phyloP scores from a whole-genome alignment of 1,284 basidiomycete genomes.

The Trichosporon ovoides region DNA sequence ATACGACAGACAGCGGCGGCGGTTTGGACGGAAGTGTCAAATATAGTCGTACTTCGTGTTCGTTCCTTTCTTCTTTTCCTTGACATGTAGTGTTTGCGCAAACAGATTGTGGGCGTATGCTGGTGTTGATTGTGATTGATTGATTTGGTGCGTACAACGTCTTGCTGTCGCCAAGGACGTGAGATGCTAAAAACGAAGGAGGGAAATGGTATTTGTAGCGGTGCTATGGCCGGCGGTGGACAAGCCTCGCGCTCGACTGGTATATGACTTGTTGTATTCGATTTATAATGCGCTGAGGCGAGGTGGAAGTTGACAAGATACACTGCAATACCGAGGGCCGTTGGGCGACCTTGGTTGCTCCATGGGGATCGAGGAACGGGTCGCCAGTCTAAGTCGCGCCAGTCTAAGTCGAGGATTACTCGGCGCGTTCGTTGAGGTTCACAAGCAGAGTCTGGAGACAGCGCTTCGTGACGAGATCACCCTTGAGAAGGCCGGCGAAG shows the following conservation, averaged over 20 bases:
- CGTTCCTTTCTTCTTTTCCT: background rate
- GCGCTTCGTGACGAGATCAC: constrained; percentile 92
- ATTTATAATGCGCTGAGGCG: constrained; percentile 3
- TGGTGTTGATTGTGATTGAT: constrained; percentile 4
- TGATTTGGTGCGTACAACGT: constrained; percentile 2
- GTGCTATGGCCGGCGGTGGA: background rate
- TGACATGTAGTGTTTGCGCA: constrained; percentile 3
- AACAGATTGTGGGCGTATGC: constrained; percentile 2
- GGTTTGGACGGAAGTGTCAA: background rate
- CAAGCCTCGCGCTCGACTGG: background rate
- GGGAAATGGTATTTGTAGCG: background rate
- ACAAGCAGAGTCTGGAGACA: constrained; percentile 91
- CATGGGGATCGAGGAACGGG: too few species aligned
- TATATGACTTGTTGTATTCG: background rate
- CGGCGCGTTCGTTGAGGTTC: constrained; percentile 62
- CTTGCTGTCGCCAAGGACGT: background rate
- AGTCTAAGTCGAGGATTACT: constrained; percentile 24
- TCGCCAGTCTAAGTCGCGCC: too few species aligned
- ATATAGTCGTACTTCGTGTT: background rate
- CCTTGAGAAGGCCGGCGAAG: constrained; percentile 84
- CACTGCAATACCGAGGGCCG: background rate
- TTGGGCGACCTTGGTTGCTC: background rate
- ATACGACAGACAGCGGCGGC: background rate
- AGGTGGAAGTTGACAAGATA: constrained; percentile 3
- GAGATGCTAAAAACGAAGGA: constrained; percentile 1